These are phyloP conservation scores for Pythium periplocum DNA, from an alignment of 352 stramenopile genomes.

Conservation along the genomic window DNA sequence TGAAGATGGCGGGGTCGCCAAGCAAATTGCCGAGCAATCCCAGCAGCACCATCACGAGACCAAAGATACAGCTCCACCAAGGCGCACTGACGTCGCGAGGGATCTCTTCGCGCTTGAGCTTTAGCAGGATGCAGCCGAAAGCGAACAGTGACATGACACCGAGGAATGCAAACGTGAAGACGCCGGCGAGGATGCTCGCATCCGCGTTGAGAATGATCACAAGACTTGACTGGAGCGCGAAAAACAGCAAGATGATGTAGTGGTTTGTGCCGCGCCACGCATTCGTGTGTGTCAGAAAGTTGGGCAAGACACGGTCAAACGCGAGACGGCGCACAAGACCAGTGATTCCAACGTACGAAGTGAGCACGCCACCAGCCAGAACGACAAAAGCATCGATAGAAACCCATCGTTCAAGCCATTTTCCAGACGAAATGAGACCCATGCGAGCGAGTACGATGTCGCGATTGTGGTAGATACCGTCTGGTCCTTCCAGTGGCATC, in stretches of 20 bases:
- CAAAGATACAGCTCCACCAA: conserved; percentile 79
- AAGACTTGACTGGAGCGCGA: conserved; percentile 38
- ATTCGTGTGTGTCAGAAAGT: conserved; percentile 39
- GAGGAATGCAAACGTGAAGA: conserved; percentile 92
- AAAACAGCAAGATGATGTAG: conserved; percentile 62
- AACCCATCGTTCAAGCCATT: conserved; percentile 43
- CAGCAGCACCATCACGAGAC: conserved; percentile 63
- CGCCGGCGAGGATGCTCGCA: conserved; percentile 76
- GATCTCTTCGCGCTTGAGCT: conserved; percentile 89
- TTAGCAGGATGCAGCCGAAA: conserved; percentile 89
- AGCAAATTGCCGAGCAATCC: conserved; percentile 63
- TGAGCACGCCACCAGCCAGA: conserved; percentile 65
- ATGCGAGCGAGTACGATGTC: conserved; percentile 61
- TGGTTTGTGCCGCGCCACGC: conserved; percentile 51
- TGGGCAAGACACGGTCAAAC: conserved; percentile 43
- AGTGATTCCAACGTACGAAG: conserved; percentile 78
- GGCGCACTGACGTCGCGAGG: conserved; percentile 80
- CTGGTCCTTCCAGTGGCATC: conserved; percentile 35
- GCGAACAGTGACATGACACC: conserved; percentile 90
- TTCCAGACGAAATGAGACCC: conserved; percentile 26
- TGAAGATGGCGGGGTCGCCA: conserved; percentile 68
- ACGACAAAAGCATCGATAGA: conserved; percentile 77
- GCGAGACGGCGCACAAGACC: conserved; percentile 57
- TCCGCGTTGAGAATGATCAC: conserved; percentile 59
- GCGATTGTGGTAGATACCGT: conserved; percentile 41